Conservation (phyloP, 139 green algal species). For the Astrephomene gubernaculifera region DNA sequence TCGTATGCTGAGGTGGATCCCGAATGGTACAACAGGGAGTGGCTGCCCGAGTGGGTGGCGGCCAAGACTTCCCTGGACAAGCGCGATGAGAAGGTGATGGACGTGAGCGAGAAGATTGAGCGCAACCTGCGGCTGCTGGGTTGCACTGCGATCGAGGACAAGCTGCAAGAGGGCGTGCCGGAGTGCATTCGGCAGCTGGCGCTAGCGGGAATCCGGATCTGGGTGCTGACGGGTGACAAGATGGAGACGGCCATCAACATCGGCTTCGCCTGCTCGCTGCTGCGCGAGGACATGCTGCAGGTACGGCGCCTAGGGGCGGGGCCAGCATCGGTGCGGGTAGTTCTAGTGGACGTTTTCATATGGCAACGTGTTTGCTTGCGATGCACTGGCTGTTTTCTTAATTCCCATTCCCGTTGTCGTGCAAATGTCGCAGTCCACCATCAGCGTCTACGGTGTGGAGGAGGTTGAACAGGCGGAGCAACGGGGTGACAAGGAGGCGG, state of each 20-base stretch:
- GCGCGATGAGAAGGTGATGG: constrained; percentile 67
- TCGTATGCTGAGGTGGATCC: constrained; percentile 67
- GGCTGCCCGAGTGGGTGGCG: constrained; percentile 43
- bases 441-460: constrained; percentile 37
- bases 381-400: too few relatives aligned
- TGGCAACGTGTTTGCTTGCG: too few relatives aligned
- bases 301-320: too few relatives aligned
- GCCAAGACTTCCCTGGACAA: constrained; percentile 56
- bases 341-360: too few relatives aligned
- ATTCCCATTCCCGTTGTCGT: too few relatives aligned
- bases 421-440: constrained; percentile 28
- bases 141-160: constrained; percentile 98
- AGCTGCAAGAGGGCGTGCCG: constrained; percentile 97
- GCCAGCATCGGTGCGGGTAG: too few relatives aligned
- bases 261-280: constrained; percentile 88
- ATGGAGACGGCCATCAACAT: constrained; percentile 96
- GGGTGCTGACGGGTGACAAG: constrained; percentile 91
- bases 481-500: constrained; percentile 37
- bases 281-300: constrained; percentile 79
- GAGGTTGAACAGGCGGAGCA: constrained; percentile 51
- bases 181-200: constrained; percentile 89
- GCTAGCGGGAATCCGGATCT: constrained; percentile 90
- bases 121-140: constrained; percentile 88
- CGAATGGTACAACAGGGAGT: constrained; percentile 62
- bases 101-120: constrained; percentile 76